phyloP scores from a whole-genome alignment of 345 rosid genomes.

The Eucalyptus caleyi region DNA sequence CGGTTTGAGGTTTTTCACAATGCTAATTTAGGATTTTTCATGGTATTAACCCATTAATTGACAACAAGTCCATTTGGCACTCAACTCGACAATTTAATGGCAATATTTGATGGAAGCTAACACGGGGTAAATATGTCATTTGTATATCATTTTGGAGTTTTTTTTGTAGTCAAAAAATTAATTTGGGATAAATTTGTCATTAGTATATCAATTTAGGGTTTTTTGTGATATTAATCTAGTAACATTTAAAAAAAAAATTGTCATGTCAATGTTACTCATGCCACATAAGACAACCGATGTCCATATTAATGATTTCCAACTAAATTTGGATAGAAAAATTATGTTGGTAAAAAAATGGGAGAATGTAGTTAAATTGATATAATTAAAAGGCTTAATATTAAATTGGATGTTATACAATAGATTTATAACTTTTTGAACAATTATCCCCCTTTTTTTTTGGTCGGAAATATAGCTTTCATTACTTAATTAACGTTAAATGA shows the following conservation, averaged over 20 bases:
- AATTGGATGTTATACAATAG: fast-evolving
- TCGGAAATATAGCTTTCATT: too few species aligned
- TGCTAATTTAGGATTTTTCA: fast-evolving
- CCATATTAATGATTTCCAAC: neutral
- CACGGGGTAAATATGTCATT: too few species aligned
- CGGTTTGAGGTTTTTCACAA: fast-evolving
- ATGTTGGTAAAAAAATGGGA: fast-evolving
- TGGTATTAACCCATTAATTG: too few species aligned
- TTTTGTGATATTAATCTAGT: fast-evolving
- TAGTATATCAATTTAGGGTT: too few species aligned
- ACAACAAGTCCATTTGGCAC: too few species aligned
- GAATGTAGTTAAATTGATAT: neutral
- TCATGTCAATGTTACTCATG: neutral
- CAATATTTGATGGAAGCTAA: too few species aligned
- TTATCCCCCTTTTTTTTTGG: neutral
- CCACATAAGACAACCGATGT: fast-evolving
- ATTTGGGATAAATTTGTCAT: too few species aligned
- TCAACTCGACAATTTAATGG: too few species aligned
- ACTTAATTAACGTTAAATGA: too few species aligned
- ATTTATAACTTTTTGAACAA: neutral
- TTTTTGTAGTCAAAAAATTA: fast-evolving
- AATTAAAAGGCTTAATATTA: fast-evolving
- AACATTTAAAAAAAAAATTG: neutral
- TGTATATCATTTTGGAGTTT: too few species aligned
- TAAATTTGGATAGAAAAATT: neutral